Evolutionary conservation across 1,284 basidiomycete species (phyloP), one percentile per base, ranked within the genome.

Genomic region (Exobasidium cylindrosporum): DNA sequence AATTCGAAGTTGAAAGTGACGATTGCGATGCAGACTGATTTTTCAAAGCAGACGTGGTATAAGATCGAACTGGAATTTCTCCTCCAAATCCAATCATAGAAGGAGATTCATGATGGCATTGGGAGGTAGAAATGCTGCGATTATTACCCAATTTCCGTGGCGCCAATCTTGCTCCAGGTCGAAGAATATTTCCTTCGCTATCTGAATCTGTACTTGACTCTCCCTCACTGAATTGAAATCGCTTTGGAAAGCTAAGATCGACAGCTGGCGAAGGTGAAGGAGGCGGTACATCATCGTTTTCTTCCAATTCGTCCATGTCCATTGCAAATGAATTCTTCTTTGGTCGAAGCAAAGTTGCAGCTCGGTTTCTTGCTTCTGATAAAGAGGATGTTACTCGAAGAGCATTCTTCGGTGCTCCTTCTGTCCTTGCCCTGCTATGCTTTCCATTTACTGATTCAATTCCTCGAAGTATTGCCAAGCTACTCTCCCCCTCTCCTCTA

Each of bases 261-360:
- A 63, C 65, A 14, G 69, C 45, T 1, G 72, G 72, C 2, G 69
- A 67, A 14, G 72, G 72, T 11, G 67, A 69, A 23, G 69, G 63
- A 14, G 68, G 69, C 2, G 72, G 62, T 21, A 55, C 17, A 24
- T 24, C 31, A 24, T 30, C 26, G 4, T 23, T 23, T 17, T n/a
- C 28, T 2, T 23, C 21, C 14, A 4, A 28, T 10, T 45, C 54
- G 7, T 24, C 10, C 24, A 40, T 23, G 7, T 31, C 13, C n/a
- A n/a, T 52, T 17, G 7, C 31, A 17, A 11, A 46, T 35, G 7
- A 43, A 58, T 28, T 58, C 57, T 7, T 28, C 13, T 24, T 23
- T 32, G 1, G 58, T 26, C 53, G 3, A 40, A 60, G 29, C 35
- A 53, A n/a, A 31, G 43, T n/a, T 46, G 55, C 45, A 17, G n/a